phyloP scores from a whole-genome alignment of 257 asterid genomes.

The Przewalskia tangutica region DNA sequence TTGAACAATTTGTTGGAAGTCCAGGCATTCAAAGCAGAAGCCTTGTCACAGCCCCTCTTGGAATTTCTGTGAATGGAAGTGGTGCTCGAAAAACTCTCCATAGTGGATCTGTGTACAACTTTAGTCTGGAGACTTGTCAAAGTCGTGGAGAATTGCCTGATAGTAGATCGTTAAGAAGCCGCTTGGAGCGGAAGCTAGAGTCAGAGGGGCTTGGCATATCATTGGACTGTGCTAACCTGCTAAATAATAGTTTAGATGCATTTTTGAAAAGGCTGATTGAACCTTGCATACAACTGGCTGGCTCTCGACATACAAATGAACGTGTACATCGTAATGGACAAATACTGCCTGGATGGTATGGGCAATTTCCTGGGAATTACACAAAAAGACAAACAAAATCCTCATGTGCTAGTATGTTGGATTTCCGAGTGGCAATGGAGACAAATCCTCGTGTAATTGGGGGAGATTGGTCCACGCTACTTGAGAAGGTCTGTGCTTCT shows the following conservation, averaged over 20 bases:
- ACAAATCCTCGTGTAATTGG: conserved; percentile 61
- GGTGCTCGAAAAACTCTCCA: conserved; percentile 26
- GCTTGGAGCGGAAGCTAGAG: conserved; percentile 53
- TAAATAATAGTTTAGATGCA: conserved; percentile 56
- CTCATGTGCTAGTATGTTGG: conserved; percentile 28
- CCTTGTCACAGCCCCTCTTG: conserved; percentile 68
- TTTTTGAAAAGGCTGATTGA: conserved; percentile 55
- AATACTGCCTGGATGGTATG: conserved; percentile 10
- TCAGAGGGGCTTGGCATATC: conserved; percentile 61
- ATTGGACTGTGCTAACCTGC: conserved; percentile 48
- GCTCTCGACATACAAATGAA: conserved; percentile 19
- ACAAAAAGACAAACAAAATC: conserved; percentile 12
- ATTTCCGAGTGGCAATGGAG: conserved; percentile 74
- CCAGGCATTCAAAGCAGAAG: conserved; percentile 38
- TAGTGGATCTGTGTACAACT: conserved; percentile 12
- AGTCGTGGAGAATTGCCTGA: conserved; percentile 46
- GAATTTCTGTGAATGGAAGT: conserved; percentile 33
- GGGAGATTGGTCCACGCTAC: conserved; percentile 57
- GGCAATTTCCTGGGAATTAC: conserved; percentile 9
- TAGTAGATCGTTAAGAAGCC: conserved; percentile 32
- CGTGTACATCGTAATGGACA: conserved; percentile 13
- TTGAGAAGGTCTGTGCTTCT: conserved; percentile 53
- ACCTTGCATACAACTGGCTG: conserved; percentile 52
- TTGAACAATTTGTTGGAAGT: conserved; percentile 59
- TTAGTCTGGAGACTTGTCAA: conserved; percentile 27